Evolutionary conservation across 176 grass and related monocot genomes (phyloP).

Genomic region (Ensete glaucum): DNA sequence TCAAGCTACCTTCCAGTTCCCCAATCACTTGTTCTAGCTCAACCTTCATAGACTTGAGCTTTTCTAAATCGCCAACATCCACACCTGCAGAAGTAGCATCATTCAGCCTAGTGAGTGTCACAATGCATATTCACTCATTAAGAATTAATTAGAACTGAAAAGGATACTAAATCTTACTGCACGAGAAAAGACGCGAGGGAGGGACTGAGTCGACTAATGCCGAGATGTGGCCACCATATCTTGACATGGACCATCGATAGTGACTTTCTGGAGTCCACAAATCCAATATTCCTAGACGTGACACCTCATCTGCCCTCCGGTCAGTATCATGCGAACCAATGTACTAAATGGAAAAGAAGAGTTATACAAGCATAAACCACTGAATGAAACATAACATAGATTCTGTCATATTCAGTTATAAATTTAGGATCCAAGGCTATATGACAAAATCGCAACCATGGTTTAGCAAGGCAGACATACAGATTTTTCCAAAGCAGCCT

Average conservation of each 20-base stretch:
- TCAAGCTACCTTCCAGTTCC: constrained; percentile 33
- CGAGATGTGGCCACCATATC: constrained; percentile 57
- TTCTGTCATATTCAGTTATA: not conserved
- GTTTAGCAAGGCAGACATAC: constrained; percentile 34
- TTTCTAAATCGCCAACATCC: constrained; percentile 55
- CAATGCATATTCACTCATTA: constrained; percentile 6
- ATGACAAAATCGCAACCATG: not conserved
- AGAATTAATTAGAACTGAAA: not conserved
- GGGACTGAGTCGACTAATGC: constrained; percentile 36
- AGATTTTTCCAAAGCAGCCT: constrained; percentile 47
- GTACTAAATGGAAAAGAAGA: constrained; percentile 39
- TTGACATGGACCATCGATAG: constrained; percentile 73
- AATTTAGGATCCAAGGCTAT: not conserved
- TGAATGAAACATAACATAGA: constrained; percentile 2
- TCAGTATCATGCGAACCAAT: constrained; percentile 72
- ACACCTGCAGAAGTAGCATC: constrained; percentile 42
- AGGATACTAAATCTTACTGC: constrained; percentile 38
- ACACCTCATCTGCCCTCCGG: constrained; percentile 40
- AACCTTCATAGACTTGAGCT: constrained; percentile 27
- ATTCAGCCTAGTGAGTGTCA: constrained; percentile 19
- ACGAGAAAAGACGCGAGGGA: constrained; percentile 48
- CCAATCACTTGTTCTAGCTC: constrained; percentile 30
- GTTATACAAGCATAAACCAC: constrained; percentile 10
- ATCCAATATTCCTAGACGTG: constrained; percentile 45
- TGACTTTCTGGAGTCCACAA: constrained; percentile 87